A percentile compares a stretch with the other conserved stretches of the same genome.
These are phyloP conservation scores for Cucurbita maxima DNA, from an alignment of 306 rosid genomes.

Conservation along the genomic window DNA sequence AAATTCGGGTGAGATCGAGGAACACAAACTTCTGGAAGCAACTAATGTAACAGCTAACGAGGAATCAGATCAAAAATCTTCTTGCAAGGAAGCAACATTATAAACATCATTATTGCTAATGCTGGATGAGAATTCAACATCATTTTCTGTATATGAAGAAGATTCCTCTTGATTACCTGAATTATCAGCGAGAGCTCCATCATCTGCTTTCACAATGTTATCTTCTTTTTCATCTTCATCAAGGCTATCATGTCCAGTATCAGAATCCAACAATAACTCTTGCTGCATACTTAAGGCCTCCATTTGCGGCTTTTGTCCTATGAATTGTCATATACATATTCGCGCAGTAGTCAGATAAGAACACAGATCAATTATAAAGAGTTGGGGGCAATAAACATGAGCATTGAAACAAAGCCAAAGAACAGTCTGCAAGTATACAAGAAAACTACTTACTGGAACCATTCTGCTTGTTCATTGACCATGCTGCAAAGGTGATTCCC, in stretches of 20 bases:
- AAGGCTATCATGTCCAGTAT: slow-evolving; percentile 20
- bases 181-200: slow-evolving; percentile 23
- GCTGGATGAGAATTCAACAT: slow-evolving; percentile 20
- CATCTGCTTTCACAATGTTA: slow-evolving; percentile 18
- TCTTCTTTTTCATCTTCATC: slow-evolving; percentile 17
- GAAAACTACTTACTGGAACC: slow-evolving; percentile 38
- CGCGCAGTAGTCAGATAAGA: background rate
- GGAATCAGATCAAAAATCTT: slow-evolving; percentile 24
- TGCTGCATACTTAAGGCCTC: slow-evolving; percentile 60
- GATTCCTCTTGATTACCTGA: slow-evolving; percentile 33
- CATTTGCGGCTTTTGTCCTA: slow-evolving; percentile 50
- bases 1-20: slow-evolving; percentile 25
- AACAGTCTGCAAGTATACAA: background rate
- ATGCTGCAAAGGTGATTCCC: slow-evolving; percentile 56
- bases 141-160: slow-evolving; percentile 38
- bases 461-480: slow-evolving; percentile 42
- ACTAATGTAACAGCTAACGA: slow-evolving; percentile 25
- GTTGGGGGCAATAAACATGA: background rate
- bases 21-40: slow-evolving; percentile 15
- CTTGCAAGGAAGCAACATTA: slow-evolving; percentile 27
- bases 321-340: slow-evolving; percentile 10
- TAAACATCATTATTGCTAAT: slow-evolving; percentile 31
- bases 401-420: background rate
- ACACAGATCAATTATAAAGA: background rate
- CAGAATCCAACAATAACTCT: slow-evolving; percentile 44